Conservation (phyloP, 345 rosid genomes). For the Brassica juncea region DNA sequence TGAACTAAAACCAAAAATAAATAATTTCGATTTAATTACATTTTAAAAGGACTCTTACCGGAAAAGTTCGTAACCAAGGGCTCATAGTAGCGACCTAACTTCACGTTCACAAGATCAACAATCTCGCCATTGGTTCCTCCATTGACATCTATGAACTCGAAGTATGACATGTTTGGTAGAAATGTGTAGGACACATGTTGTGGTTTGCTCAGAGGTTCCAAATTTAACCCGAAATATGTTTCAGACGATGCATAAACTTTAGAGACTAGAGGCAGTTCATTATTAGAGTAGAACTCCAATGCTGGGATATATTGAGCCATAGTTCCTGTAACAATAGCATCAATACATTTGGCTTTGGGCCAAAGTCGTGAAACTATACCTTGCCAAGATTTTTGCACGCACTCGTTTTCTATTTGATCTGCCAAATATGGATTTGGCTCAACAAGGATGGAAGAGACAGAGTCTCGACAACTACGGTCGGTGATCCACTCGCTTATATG, state of each 20-base stretch:
- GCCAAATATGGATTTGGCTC: not conserved
- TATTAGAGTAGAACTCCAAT: not conserved
- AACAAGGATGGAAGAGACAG: not conserved
- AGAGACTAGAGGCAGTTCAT: not conserved
- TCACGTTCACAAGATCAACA: not conserved
- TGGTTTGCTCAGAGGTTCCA: not conserved
- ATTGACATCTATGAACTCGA: not conserved
- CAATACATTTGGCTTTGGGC: not conserved
- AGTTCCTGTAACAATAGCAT: not conserved
- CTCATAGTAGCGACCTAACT: not conserved
- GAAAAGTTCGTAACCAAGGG: not conserved
- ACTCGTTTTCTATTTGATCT: not conserved
- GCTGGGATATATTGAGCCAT: not conserved
- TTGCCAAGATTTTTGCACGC: not conserved
- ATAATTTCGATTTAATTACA: not conserved
- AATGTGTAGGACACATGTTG: slow-evolving; percentile 2
- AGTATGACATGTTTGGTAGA: not conserved
- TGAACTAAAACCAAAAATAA: not conserved
- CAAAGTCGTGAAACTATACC: not conserved
- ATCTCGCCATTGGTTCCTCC: not conserved
- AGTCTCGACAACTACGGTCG: not conserved
- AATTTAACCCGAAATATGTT: not conserved
- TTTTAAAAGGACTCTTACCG: not conserved
- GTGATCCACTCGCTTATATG: not conserved
- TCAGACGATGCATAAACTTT: not conserved